These are phyloP conservation scores for Boletus huronensis DNA, from an alignment of 768 basidiomycete species.

Conservation along the genomic window DNA sequence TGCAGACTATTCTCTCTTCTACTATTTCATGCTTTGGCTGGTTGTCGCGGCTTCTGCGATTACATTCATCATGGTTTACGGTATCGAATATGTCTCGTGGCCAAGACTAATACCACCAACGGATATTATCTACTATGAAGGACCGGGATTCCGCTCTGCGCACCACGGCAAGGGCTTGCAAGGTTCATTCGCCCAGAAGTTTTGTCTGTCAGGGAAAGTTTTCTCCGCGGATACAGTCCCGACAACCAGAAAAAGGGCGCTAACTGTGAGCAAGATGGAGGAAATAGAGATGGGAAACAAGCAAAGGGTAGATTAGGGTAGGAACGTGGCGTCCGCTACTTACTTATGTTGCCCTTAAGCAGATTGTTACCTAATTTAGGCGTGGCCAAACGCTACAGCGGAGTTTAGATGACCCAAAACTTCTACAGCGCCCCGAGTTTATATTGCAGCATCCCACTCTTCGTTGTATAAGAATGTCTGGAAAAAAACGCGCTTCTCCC, in stretches of 20 bases:
- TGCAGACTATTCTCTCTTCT: slow-evolving; percentile 78
- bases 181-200: slow-evolving; percentile 31
- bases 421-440: slow-evolving; percentile 4
- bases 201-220: slow-evolving; percentile 35
- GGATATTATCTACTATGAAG: slow-evolving; percentile 82
- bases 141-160: slow-evolving; percentile 80
- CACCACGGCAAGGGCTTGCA: slow-evolving; percentile 73
- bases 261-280: slow-evolving; percentile 43
- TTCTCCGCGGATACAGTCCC: slow-evolving; percentile 38
- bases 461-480: slow-evolving; percentile 29
- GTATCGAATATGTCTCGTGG: slow-evolving; percentile 94
- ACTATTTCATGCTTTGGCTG: slow-evolving; percentile 84
- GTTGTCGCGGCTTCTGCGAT: slow-evolving; percentile 57
- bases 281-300: slow-evolving; percentile 82
- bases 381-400: slow-evolving; percentile 19
- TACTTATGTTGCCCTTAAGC: not conserved
- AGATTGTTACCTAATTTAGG: slow-evolving; percentile 10
- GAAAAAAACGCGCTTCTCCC: slow-evolving; percentile 76
- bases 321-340: not conserved
- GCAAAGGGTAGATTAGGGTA: slow-evolving; percentile 65
- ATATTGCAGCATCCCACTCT: slow-evolving; percentile 7
- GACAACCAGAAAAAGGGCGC: slow-evolving; percentile 36
- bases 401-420: slow-evolving; percentile 30
- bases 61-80: slow-evolving; percentile 75
- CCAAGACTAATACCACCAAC: slow-evolving; percentile 78